These are phyloP conservation scores for Leccinum boreale DNA, from an alignment of 768 basidiomycete species.

Conservation along the genomic window DNA sequence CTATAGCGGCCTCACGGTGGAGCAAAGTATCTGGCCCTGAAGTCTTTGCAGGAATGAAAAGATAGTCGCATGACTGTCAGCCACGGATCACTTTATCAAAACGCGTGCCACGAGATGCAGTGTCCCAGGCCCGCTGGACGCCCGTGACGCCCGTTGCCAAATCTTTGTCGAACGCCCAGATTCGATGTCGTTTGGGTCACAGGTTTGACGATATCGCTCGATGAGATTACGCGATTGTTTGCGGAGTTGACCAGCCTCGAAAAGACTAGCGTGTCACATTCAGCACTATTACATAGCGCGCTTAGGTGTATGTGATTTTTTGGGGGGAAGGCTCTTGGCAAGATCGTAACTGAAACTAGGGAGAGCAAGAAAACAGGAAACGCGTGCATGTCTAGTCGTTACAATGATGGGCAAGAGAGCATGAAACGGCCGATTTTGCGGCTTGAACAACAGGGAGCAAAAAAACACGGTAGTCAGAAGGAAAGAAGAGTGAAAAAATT, in stretches of 20 bases:
- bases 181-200: slow-evolving; percentile 6
- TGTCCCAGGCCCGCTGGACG: slow-evolving; percentile 4
- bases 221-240: background rate
- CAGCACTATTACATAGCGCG: slow-evolving; percentile 12
- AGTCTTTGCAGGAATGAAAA: slow-evolving; percentile 60
- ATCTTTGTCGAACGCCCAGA: slow-evolving; percentile 4
- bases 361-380: slow-evolving; percentile 35
- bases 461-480: slow-evolving; percentile 2
- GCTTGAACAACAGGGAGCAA: slow-evolving; percentile 13
- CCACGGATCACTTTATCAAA: background rate
- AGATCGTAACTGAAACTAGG: slow-evolving; percentile 31
- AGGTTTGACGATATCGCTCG: slow-evolving; percentile 1
- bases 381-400: slow-evolving; percentile 68
- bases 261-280: slow-evolving; percentile 13
- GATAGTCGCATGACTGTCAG: slow-evolving; percentile 37
- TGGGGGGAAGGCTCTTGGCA: slow-evolving; percentile 22
- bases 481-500: slow-evolving; percentile 5
- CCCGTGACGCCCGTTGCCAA: background rate
- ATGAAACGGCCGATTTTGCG: slow-evolving; percentile 20
- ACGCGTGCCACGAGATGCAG: slow-evolving; percentile 4
- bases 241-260: background rate
- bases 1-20: slow-evolving; percentile 59
- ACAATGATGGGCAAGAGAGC: slow-evolving; percentile 38
- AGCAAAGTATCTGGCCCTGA: slow-evolving; percentile 73
- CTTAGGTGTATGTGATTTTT: slow-evolving; percentile 18